Conservation (phyloP, 2,329 filamentous ascomycete genomes). For the Neonectria neomacrospora region DNA sequence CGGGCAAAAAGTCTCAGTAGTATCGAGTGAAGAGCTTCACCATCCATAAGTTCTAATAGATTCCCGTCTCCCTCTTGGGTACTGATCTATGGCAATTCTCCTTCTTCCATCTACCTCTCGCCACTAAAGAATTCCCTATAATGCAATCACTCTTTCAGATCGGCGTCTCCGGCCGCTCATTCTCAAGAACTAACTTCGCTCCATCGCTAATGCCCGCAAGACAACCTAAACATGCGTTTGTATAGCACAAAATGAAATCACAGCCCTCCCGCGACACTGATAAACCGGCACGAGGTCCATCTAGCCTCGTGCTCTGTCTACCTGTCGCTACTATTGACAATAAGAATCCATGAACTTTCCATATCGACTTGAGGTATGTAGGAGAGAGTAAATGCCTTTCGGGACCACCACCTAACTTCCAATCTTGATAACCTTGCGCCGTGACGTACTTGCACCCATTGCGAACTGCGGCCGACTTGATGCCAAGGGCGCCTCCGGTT, state of each 20-base stretch:
- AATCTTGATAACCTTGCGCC: slow-evolving; percentile 43
- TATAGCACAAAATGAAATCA: slow-evolving; percentile 42
- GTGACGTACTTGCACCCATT: slow-evolving; percentile 33
- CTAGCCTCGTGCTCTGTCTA: slow-evolving; percentile 33
- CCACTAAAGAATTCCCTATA: slow-evolving; percentile 16
- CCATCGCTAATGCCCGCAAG: slow-evolving; percentile 42
- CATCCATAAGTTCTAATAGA: slow-evolving; percentile 15
- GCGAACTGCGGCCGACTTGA: slow-evolving; percentile 13
- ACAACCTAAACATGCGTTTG: slow-evolving; percentile 43
- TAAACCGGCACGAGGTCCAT: slow-evolving; percentile 31
- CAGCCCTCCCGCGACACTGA: slow-evolving; percentile 27
- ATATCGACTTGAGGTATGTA: slow-evolving; percentile 40
- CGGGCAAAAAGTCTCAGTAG: neutral
- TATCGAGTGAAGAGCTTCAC: slow-evolving; percentile 6
- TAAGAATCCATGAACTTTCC: slow-evolving; percentile 38
- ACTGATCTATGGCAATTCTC: slow-evolving; percentile 20
- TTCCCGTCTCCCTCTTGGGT: slow-evolving; percentile 4
- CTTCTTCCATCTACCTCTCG: slow-evolving; percentile 18
- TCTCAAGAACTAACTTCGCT: slow-evolving; percentile 32
- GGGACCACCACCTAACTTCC: slow-evolving; percentile 40
- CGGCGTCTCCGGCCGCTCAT: slow-evolving; percentile 27
- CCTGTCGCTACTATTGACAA: slow-evolving; percentile 28
- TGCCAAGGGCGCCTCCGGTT: slow-evolving; percentile 28
- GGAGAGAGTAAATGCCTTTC: slow-evolving; percentile 37
- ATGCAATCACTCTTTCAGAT: slow-evolving; percentile 32